Base-by-base conservation (phyloP, 805 yeast genomes). In the Saccharomycopsis capsularis region DNA sequence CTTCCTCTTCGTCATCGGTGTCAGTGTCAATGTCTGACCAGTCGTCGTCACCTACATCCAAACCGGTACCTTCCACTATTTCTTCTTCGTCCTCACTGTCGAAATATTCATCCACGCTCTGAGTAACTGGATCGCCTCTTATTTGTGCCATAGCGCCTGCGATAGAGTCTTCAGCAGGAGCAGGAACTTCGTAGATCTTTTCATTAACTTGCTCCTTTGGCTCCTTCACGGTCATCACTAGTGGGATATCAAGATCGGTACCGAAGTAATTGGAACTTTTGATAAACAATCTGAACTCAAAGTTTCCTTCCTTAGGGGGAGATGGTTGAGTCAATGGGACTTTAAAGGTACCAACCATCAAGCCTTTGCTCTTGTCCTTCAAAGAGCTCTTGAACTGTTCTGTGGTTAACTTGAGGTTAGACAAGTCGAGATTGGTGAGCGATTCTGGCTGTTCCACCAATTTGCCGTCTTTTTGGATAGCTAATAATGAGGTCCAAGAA, bases 231-330 rank as follows among this genome's bases (percentile, higher is more conserved):
- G 75, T 70, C 82, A 90, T 75, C 22, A 68, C 68, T 42, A 87
- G 65, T 7, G 90, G 83, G 53, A 82, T 74, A 55, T 82, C 87
- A 22, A 87, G 63, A 62, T 91, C 97, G 18, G 78, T 67, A 4
- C 96, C 95, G 63, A 86, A 87, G 63, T 87, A 90, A 40, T 85
- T 80, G 46, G 85, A 75, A 48, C 85, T 82, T 60, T 80, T 79
- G 60, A 91, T 64, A 22, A 81, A 67, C 16, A 90, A 69, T 66
- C 89, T 76, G 71, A 86, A 86, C 55, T 78, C 81, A 60, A 68
- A 78, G 38, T 67, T 69, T 39, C 95, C 95, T 16, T 68, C 68
- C 48, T 73, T 73, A 18, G 74, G 74, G n/a, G 98, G 97, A 15
- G 95, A 79, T 40, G 95, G 89, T 43, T 79, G 73, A 5, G 82